Percentiles rank a stretch among this genome's conserved stretches.
Conservation (phyloP, 208 protist species). For the Leishmania tropica region DNA sequence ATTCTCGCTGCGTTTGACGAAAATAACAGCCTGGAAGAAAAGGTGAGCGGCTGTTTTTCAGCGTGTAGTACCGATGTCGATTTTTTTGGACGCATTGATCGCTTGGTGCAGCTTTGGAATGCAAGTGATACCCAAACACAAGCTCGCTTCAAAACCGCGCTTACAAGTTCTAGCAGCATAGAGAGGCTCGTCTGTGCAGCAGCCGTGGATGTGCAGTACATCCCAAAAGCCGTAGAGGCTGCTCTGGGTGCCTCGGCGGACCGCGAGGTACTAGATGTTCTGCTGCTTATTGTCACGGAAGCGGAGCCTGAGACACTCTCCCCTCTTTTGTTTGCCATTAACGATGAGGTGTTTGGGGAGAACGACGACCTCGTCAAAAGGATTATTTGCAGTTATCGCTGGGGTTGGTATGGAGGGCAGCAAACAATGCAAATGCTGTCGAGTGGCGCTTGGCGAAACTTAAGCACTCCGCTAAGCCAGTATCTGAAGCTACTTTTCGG, state of each 20-base stretch:
- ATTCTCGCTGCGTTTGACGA: neutral
- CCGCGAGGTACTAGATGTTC: slow-evolving; percentile 5
- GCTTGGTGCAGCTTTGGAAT: slow-evolving; percentile 11
- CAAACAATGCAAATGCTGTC: neutral
- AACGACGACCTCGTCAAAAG: slow-evolving; percentile 4
- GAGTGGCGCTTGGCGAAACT: neutral
- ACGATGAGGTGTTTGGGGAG: neutral
- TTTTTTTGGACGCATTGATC: slow-evolving; percentile 7
- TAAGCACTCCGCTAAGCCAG: neutral
- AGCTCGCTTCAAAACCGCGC: neutral
- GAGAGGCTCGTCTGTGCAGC: slow-evolving; percentile 15
- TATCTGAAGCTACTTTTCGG: neutral
- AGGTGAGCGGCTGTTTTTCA: neutral
- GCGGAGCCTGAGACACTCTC: neutral
- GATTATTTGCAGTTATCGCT: slow-evolving; percentile 4
- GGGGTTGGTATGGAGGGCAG: slow-evolving; percentile 9
- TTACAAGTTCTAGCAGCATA: neutral
- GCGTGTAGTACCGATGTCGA: neutral
- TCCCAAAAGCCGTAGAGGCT: slow-evolving; percentile 8
- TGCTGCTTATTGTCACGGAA: slow-evolving; percentile 10
- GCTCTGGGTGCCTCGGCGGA: neutral
- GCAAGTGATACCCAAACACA: neutral
- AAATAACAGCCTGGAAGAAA: neutral
- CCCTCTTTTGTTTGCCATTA: neutral
- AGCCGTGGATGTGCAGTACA: slow-evolving; percentile 5